A percentile compares a stretch with the other conserved stretches of the same genome.
phyloP scores from a whole-genome alignment of 768 basidiomycete genomes.

The Lepiota brunneoincarnata region DNA sequence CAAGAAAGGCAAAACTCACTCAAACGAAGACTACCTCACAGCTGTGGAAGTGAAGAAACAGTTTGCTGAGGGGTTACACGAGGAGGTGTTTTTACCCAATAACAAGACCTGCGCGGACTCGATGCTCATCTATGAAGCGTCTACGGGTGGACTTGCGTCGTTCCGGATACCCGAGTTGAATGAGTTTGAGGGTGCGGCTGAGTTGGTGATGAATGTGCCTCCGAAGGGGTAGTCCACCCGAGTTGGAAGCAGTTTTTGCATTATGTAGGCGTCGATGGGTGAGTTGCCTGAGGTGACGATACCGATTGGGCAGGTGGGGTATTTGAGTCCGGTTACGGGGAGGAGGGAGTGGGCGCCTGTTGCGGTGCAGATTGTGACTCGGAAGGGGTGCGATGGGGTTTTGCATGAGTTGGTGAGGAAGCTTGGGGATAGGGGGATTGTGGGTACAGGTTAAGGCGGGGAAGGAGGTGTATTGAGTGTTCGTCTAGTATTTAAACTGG shows the following conservation, averaged over 20 bases:
- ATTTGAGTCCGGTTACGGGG: conserved; percentile 30
- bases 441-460: conserved; percentile 24
- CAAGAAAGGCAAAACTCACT: conserved; percentile 21
- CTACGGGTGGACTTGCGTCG: conserved; percentile 31
- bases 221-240: conserved; percentile 10
- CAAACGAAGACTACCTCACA: conserved; percentile 22
- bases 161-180: conserved; percentile 35
- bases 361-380: conserved; percentile 32
- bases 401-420: conserved; percentile 28
- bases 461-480: conserved; percentile 3
- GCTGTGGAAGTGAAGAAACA: conserved; percentile 24
- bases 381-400: conserved; percentile 33
- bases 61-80: conserved; percentile 23
- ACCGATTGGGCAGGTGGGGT: conserved; percentile 33
- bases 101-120: conserved; percentile 30
- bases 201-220: conserved; percentile 23
- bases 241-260: conserved; percentile 27
- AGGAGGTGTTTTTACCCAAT: conserved; percentile 27
- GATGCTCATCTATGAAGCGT: conserved; percentile 35
- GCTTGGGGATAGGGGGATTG: conserved; percentile 24
- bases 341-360: conserved; percentile 34
- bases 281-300: conserved; percentile 35
- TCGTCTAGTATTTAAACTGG: neutral
- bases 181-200: conserved; percentile 25
- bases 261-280: conserved; percentile 34